Conservation (phyloP, 2,329 filamentous ascomycete genomes). For the Trichoderma atroviride region DNA sequence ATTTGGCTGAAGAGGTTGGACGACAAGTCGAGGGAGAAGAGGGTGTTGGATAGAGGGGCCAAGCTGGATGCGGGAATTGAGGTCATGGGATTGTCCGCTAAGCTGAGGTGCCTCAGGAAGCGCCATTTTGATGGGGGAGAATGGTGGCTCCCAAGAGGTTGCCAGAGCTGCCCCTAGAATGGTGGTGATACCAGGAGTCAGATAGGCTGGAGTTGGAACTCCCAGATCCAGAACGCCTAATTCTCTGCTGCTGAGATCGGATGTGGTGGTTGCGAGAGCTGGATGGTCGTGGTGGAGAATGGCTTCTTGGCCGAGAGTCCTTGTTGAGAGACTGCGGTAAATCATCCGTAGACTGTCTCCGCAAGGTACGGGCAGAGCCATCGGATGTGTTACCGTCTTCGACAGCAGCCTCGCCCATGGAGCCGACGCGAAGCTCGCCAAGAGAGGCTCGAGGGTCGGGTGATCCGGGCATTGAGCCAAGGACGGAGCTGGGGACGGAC, state of each 20-base stretch:
- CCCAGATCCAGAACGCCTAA: constrained; percentile 84
- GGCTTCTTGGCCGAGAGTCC: constrained; percentile 66
- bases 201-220: constrained; percentile 84
- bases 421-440: constrained; percentile 60
- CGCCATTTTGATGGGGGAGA: constrained; percentile 87
- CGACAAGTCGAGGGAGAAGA: constrained; percentile 91
- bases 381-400: constrained; percentile 44
- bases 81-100: constrained; percentile 89
- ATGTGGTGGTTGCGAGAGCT: constrained; percentile 74
- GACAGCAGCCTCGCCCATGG: constrained; percentile 56
- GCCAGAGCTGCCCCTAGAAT: constrained; percentile 71
- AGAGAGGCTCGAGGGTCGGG: constrained; percentile 53
- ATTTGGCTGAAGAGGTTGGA: constrained; percentile 93
- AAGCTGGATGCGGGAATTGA: constrained; percentile 75
- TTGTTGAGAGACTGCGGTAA: constrained; percentile 47
- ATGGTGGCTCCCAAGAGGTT: constrained; percentile 73
- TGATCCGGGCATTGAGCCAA: constrained; percentile 56
- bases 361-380: constrained; percentile 47
- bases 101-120: constrained; percentile 86
- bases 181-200: constrained; percentile 61
- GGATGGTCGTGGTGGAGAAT: constrained; percentile 76
- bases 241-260: constrained; percentile 71
- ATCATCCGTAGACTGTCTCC: constrained; percentile 53
- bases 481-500: constrained; percentile 64
- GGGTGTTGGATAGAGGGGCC: constrained; percentile 78